Percentiles rank a stretch among this genome's conserved stretches.
These are phyloP conservation scores for Cercospora sp. DNA, from an alignment of 2,329 filamentous ascomycete species.

Conservation along the genomic window DNA sequence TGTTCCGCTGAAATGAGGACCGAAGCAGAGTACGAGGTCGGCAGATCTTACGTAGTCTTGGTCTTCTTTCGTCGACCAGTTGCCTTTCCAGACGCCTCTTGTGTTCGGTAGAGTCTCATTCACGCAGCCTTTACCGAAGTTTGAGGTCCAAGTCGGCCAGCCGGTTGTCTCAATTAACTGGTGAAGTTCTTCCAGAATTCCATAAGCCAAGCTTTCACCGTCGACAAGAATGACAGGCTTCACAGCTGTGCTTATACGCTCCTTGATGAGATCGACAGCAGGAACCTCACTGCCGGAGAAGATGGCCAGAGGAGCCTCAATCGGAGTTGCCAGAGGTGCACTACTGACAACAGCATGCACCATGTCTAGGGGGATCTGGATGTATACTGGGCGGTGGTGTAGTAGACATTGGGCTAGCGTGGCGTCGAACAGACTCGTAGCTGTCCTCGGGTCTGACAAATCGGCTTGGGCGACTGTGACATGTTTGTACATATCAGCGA, in stretches of 20 bases:
- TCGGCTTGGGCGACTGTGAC: slow-evolving; percentile 26
- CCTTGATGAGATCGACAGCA: slow-evolving; percentile 39
- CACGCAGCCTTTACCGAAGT: slow-evolving; percentile 55
- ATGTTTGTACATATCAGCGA: slow-evolving; percentile 23
- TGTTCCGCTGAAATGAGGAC: slow-evolving; percentile 22
- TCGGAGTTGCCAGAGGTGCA: slow-evolving; percentile 29
- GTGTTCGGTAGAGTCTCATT: slow-evolving; percentile 53
- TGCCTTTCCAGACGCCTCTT: slow-evolving; percentile 52
- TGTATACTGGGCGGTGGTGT: slow-evolving; percentile 20
- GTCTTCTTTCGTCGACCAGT: slow-evolving; percentile 23
- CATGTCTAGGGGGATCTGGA: slow-evolving; percentile 21
- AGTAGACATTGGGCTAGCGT: slow-evolving; percentile 17
- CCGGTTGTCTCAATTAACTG: slow-evolving; percentile 49
- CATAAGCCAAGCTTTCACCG: slow-evolving; percentile 49
- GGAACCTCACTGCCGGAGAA: slow-evolving; percentile 40
- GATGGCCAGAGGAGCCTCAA: slow-evolving; percentile 38
- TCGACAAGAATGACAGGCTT: slow-evolving; percentile 56
- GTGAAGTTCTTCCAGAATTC: slow-evolving; percentile 48
- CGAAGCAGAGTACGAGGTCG: slow-evolving; percentile 23
- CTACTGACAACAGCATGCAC: slow-evolving; percentile 35
- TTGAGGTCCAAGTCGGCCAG: slow-evolving; percentile 53
- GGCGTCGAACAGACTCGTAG: slow-evolving; percentile 14
- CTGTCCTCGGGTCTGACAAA: slow-evolving; percentile 20
- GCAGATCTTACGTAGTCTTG: slow-evolving; percentile 17
- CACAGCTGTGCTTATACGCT: slow-evolving; percentile 35